Base-by-base conservation (phyloP, 345 rosid genomes). In the Ceriops decandra region DNA sequence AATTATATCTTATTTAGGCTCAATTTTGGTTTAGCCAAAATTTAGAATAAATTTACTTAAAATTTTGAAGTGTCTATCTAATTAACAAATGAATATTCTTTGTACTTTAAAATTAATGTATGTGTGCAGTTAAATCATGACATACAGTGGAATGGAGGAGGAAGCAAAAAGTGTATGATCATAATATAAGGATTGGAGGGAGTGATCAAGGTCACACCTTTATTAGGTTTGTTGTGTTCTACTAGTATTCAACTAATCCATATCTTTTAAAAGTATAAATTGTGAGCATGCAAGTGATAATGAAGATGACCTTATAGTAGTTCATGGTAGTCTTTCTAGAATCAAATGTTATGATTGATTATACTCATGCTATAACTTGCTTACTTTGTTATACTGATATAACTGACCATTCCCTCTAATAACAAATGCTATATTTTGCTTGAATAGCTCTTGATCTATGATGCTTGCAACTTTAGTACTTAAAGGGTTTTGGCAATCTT, bases 321-420 rank as follows among this genome's bases (percentile, higher is more conserved):
- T 80, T 72, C 90, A 87, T 2, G 87, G 86, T 31, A 60, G 19
- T 76, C 66, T 54, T 51, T 89, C 81, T 13, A 86, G 74, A 60
- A 75, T 62, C 81, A 88, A 69, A 77, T 88, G 89, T 69, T 68
- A 86, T 57, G 89, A 88, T 51, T 86, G 90, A 60, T 80, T 74
- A 74, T 86, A 90, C 82, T 82, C 87, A 52, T 84, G 89, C 90
- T 89, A 84, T 68, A 83, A 66, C 16, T 80, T 82, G 36, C 82
- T 84, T 60, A 86, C 84, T 75, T 83, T 86, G 84, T 86, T 88
- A 68, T 83, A 86, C 65, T 88, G 90, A 72, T 82, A 86, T 6
- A 86, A 65, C 56, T 83, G 68, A 1, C 85, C 81, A 32, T 88
- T 82, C 51, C 75, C 72, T 61, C 89, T 82, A 6, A 78, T 80